Evolutionary conservation across 1,139 yeast genomes (phyloP), one percentile per base, ranked within the genome.

Genomic region (Scheffersomyces cryptocercus): DNA sequence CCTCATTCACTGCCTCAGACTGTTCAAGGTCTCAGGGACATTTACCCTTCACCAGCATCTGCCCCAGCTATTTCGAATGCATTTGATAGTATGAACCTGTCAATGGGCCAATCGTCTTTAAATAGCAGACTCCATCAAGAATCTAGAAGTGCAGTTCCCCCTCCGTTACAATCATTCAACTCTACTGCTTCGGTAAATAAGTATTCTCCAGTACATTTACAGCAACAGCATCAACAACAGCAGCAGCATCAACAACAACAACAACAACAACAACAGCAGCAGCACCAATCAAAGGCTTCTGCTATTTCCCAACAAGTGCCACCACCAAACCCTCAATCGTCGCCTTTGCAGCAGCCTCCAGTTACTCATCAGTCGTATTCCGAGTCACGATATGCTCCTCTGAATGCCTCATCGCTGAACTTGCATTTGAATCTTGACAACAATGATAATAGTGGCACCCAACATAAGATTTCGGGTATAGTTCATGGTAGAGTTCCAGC

Each of bases 371-470:
- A 35, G 11, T 10, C 13, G 11, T 38, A 40, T n/a, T 14, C 51
- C 8, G 44, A 44, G 5, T 51, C 65, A 0, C 61, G 56, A 44
- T 68, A 68, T 53, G 65, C 68, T 2, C 64, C 68, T 20, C 38
- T 51, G 11, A 62, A 59, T 49, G 53, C 61, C 1, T 62, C 68
- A 1, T 58, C 65, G 3, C 61, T 50, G 45, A 59, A 55, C 42
- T 52, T 52, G 36, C 57, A 35, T 28, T 16, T 41, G 47, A 52
- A 37, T 41, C 47, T 20, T 20, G 26, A 20, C 8, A 20, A 20
- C 26, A 20, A 20, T 20, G 26, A 20, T 8, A 20, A 20, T 3
- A 20, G 7, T 20, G 9, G 26, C 8, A 6, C 26, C 8, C 26
- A 20, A 6, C 26, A 6, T 20, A 20, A 20, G 26, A 8, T 20